Evolutionary conservation across 2,329 filamentous ascomycete genomes (phyloP).

Genomic region (Helotiales sp.): DNA sequence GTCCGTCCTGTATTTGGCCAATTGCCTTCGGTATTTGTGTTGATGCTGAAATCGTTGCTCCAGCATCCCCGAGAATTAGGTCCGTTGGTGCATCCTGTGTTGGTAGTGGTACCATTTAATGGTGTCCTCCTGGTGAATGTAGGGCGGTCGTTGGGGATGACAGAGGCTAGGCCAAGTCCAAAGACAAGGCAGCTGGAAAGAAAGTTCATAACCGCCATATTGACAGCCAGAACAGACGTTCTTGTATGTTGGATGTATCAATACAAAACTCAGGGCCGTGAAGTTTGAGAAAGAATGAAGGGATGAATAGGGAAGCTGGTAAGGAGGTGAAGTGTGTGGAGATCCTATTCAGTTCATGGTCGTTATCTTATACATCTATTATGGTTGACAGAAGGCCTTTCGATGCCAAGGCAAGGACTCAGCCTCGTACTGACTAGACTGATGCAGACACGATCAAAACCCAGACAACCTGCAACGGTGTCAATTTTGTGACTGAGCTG

Average conservation of each 20-base stretch:
- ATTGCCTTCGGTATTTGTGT: constrained; percentile 12
- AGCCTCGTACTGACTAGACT: background rate
- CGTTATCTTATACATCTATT: background rate
- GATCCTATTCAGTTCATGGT: background rate
- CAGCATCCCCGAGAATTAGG: constrained; percentile 12
- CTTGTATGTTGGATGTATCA: background rate
- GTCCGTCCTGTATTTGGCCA: constrained; percentile 18
- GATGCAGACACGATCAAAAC: background rate
- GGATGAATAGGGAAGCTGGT: no score
- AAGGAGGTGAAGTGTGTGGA: background rate
- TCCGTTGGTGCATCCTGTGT: constrained; percentile 7
- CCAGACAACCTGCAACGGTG: no score
- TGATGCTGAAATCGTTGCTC: constrained; percentile 8
- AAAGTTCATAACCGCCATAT: constrained; percentile 1
- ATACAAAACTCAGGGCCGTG: background rate
- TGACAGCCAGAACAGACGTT: no score
- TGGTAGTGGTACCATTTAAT: background rate
- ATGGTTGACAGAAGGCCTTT: background rate
- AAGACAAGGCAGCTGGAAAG: constrained; percentile 1
- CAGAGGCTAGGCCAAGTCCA: constrained; percentile 9
- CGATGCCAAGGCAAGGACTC: background rate
- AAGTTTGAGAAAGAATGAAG: no score
- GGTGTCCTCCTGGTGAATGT: background rate
- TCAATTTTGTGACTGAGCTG: no score
- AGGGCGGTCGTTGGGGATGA: background rate